These are phyloP conservation scores for carrot (Daucus carota) DNA, from an alignment of 129 eudicot genomes.

Conservation along the genomic window DH1_v3.0 NC_030385.2:15598501-15599000, in stretches of 20 bases:
- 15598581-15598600: not conserved
- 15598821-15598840: conserved; percentile 32
- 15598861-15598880: conserved; percentile 7
- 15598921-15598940: not conserved
- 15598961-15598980: not conserved
- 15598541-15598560: not conserved
- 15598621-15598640: conserved; percentile 26
- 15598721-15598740: conserved; percentile 36
- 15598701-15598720: conserved; percentile 42
- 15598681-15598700: conserved; percentile 50
- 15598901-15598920: not conserved
- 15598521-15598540: not conserved
- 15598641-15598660: conserved; percentile 32
- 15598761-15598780: conserved; percentile 67
- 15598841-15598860: conserved; percentile 49
- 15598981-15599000: not conserved
- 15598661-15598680: conserved; percentile 22
- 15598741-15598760: conserved; percentile 51
- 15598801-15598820: conserved; percentile 5
- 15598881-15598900: not conserved
- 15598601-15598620: conserved; percentile 14
- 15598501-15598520: not conserved
- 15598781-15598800: conserved; percentile 28
- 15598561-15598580: not conserved
- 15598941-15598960: not conserved